Base-by-base conservation (phyloP, 208 protist genomes). In the Acanthamoeba lenticulata region DNA sequence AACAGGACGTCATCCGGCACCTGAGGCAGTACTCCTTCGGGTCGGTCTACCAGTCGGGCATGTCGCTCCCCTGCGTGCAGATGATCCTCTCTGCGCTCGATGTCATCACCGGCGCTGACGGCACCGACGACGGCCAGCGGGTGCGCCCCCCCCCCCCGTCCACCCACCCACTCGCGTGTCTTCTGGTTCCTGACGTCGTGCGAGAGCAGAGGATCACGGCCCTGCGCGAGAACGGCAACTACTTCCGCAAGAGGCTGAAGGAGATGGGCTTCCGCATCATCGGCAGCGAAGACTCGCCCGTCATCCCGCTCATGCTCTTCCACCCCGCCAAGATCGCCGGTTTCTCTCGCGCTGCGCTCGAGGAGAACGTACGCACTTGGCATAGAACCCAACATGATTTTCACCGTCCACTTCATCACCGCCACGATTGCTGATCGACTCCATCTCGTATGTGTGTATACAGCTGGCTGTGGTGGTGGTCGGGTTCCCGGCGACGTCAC, bases 381-480 rank as follows among this genome's bases (percentile, higher is more conserved):
- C n/a, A n/a, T n/a, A n/a, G n/a, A n/a, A n/a, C n/a, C n/a, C n/a
- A n/a, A n/a, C n/a, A n/a, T n/a, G n/a, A n/a, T n/a, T n/a, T n/a
- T n/a, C n/a, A n/a, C n/a, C n/a, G n/a, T n/a, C n/a, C n/a, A n/a
- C n/a, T n/a, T n/a, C n/a, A n/a, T n/a, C n/a, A n/a, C n/a, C n/a
- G n/a, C n/a, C n/a, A n/a, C n/a, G n/a, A n/a, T n/a, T n/a, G n/a
- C n/a, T n/a, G n/a, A n/a, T n/a, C n/a, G n/a, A n/a, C n/a, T n/a
- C n/a, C n/a, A n/a, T n/a, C n/a, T n/a, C n/a, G n/a, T n/a, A n/a
- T n/a, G n/a, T n/a, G n/a, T n/a, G n/a, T n/a, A n/a, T n/a, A n/a
- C n/a, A n/a, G n/a, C n/a, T 99, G 34, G 98, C 98, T 27, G 98
- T 99, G 29, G 99, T 99, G 2, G 98, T 99, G 13, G 99, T 99